Evolutionary conservation across 768 basidiomycete genomes (phyloP).

Genomic region (Cyathus striatus): DNA sequence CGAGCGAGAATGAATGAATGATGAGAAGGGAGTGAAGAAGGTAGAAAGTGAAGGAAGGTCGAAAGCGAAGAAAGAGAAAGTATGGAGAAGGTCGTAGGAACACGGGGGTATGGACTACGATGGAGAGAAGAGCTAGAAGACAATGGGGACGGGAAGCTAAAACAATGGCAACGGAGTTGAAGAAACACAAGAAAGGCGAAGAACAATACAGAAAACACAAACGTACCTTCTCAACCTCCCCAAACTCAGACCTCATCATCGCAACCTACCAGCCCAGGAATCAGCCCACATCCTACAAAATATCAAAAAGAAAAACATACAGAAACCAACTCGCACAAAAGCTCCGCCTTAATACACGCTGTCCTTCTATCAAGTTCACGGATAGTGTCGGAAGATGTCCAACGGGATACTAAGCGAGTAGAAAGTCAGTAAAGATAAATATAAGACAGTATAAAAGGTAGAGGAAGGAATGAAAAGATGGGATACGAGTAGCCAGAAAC

Average conservation of each 20-base stretch:
- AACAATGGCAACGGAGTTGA: not conserved
- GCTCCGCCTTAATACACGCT: conserved; percentile 63
- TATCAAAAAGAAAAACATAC: conserved; percentile 29
- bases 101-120: too few species aligned
- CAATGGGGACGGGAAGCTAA: not conserved
- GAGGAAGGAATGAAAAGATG: not conserved
- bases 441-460: not conserved
- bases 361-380: conserved; percentile 29
- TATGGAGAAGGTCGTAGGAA: too few species aligned
- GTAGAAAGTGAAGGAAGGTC: not conserved
- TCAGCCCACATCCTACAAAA: not conserved
- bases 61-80: too few species aligned
- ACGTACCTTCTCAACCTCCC: conserved; percentile 52
- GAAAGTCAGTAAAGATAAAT: conserved; percentile 5
- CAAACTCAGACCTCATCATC: conserved; percentile 66
- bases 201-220: not conserved
- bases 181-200: conserved; percentile 1
- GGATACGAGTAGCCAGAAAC: too few species aligned
- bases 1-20: not conserved
- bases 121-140: not conserved
- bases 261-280: conserved; percentile 36
- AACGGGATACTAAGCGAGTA: conserved; percentile 51
- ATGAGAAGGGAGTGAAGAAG: not conserved
- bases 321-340: conserved; percentile 64
- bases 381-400: conserved; percentile 49